A percentile compares a stretch with the other conserved stretches of the same genome.
Conservation (phyloP, 1,139 yeast species). For the Suhomyces yuchorum region DNA sequence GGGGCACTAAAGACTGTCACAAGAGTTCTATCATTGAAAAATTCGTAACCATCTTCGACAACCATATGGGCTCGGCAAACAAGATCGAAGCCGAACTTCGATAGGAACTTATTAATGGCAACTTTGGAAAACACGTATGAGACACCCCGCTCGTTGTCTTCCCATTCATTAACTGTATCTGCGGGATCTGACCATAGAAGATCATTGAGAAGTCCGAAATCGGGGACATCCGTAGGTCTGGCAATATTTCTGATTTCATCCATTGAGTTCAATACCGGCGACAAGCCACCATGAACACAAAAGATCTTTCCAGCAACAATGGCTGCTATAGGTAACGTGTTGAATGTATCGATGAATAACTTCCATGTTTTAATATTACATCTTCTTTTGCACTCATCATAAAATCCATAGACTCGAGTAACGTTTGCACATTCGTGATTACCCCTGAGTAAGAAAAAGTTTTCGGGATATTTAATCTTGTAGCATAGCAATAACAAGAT, state of each 20-base stretch:
- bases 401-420: slow-evolving; percentile 93
- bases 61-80: slow-evolving; percentile 99
- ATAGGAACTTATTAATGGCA: slow-evolving; percentile 86
- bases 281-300: slow-evolving; percentile 96
- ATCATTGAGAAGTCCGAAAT: slow-evolving; percentile 89
- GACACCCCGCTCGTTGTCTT: slow-evolving; percentile 96
- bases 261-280: slow-evolving; percentile 87
- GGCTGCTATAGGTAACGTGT: slow-evolving; percentile 92
- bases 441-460: slow-evolving; percentile 88
- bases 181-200: slow-evolving; percentile 97
- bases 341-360: slow-evolving; percentile 88
- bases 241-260: slow-evolving; percentile 90
- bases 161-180: slow-evolving; percentile 95
- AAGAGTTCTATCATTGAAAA: slow-evolving; percentile 87
- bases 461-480: slow-evolving; percentile 94
- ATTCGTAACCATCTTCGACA: slow-evolving; percentile 97
- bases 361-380: slow-evolving; percentile 94
- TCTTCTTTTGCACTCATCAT: slow-evolving; percentile 90
- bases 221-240: slow-evolving; percentile 97
- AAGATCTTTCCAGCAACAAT: slow-evolving; percentile 94
- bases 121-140: slow-evolving; percentile 93
- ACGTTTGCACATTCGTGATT: slow-evolving; percentile 98
- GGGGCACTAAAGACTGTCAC: slow-evolving; percentile 98
- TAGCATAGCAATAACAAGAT: slow-evolving; percentile 82
- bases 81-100: slow-evolving; percentile 87